Percentiles rank a stretch among this genome's conserved stretches.
phyloP scores from a whole-genome alignment of 805 yeast genomes.

The Metschnikowia hibisci region DNA sequence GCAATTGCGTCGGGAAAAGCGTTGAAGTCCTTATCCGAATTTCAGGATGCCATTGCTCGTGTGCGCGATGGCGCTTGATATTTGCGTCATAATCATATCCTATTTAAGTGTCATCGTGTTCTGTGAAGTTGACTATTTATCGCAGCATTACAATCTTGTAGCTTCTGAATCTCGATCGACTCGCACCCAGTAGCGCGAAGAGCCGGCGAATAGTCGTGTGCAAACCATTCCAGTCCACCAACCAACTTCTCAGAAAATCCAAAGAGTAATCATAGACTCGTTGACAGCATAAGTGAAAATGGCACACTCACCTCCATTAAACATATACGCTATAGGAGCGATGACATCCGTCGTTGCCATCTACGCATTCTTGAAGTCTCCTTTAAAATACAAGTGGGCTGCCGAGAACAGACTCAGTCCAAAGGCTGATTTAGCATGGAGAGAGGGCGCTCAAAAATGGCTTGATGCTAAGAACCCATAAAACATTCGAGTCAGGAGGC shows the following conservation, averaged over 20 bases:
- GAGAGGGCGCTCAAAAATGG: slow-evolving; percentile 45
- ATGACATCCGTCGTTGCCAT: slow-evolving; percentile 40
- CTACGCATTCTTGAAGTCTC: slow-evolving; percentile 38
- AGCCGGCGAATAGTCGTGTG: slow-evolving; percentile 13
- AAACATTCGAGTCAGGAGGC: not conserved
- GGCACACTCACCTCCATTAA: slow-evolving; percentile 39
- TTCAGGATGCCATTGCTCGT: slow-evolving; percentile 27
- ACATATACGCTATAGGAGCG: slow-evolving; percentile 38
- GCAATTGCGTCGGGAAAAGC: slow-evolving; percentile 72
- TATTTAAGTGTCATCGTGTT: not conserved
- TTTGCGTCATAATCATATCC: not conserved
- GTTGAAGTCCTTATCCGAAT: slow-evolving; percentile 49
- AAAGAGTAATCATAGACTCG: slow-evolving; percentile 5
- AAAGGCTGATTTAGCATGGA: slow-evolving; percentile 46
- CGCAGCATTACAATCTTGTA: not conserved
- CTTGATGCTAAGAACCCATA: slow-evolving; percentile 22
- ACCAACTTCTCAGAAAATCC: slow-evolving; percentile 14
- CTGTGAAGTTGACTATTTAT: not conserved
- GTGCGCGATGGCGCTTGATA: not conserved
- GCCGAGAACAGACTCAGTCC: slow-evolving; percentile 43
- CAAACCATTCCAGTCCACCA: slow-evolving; percentile 11
- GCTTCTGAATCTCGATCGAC: not conserved
- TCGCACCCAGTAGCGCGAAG: slow-evolving; percentile 2
- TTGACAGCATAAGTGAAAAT: slow-evolving; percentile 7
- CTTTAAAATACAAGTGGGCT: slow-evolving; percentile 40